A percentile compares a stretch with the other conserved stretches of the same genome.
phyloP scores from a whole-genome alignment of 1,284 basidiomycete genomes.

The Taiwanofungus camphoratus region DNA sequence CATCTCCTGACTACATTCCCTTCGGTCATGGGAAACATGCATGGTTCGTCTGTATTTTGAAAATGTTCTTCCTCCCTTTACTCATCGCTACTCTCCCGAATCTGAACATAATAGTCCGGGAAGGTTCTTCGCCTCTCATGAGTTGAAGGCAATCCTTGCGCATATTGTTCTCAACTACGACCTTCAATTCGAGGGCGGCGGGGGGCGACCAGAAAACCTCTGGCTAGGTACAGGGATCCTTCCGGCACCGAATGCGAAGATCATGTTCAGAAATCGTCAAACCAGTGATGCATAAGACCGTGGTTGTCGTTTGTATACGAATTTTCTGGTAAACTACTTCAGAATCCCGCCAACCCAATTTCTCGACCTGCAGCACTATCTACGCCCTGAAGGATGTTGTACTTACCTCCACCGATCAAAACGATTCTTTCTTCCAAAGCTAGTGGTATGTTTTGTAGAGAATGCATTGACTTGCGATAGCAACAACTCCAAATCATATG shows the following conservation, averaged over 20 bases:
- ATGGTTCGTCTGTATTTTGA: conserved; percentile 19
- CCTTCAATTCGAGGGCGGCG: conserved; percentile 14
- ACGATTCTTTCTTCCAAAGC: no score
- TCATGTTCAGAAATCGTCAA: conserved; percentile 12
- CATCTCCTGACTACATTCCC: conserved; percentile 20
- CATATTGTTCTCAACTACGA: conserved; percentile 22
- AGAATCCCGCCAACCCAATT: no score
- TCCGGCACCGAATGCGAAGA: conserved; percentile 2
- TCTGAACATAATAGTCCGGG: conserved; percentile 16
- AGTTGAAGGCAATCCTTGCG: conserved; percentile 23
- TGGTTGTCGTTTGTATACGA: no score
- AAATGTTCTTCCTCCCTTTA: neutral
- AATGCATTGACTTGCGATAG: no score
- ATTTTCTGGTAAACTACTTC: no score
- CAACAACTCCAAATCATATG: no score
- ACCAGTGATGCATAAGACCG: no score
- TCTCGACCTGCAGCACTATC: no score
- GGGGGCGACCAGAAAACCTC: conserved; percentile 8
- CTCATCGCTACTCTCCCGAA: neutral
- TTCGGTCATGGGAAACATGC: conserved; percentile 28
- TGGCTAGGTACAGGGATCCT: neutral
- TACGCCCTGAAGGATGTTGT: no score
- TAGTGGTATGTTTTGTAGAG: no score
- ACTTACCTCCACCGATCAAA: no score
- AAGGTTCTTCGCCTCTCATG: conserved; percentile 21